Conservation (phyloP, 2,329 filamentous ascomycete species). For the Ophiostoma quercus region DNA sequence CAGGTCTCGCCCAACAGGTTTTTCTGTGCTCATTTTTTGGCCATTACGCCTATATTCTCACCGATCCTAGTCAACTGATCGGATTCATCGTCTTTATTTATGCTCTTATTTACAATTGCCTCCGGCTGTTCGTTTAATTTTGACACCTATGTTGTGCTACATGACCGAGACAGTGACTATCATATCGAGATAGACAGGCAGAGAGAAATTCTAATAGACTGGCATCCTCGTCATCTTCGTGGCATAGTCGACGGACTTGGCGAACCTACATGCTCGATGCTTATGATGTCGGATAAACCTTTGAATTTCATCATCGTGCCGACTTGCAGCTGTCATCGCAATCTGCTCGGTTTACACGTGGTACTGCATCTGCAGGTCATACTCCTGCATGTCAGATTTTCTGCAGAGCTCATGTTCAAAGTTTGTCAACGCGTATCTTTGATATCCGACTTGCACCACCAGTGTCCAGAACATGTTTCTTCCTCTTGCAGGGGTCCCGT, state of each 20-base stretch:
- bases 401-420: background rate
- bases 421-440: background rate
- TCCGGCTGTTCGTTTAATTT: background rate
- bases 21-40: background rate
- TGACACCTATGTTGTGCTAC: constrained; percentile 3
- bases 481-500: background rate
- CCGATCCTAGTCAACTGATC: background rate
- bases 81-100: too few species aligned
- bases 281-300: background rate
- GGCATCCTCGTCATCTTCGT: too few species aligned
- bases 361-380: background rate
- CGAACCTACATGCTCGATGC: background rate
- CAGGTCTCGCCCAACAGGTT: background rate
- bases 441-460: background rate
- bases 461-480: background rate
- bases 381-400: too few species aligned
- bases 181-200: too few species aligned
- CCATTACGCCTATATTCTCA: background rate
- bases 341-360: background rate
- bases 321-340: background rate
- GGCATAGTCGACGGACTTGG: background rate
- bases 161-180: background rate
- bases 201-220: too few species aligned
- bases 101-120: background rate
- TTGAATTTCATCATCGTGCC: background rate